These are phyloP conservation scores for Cladochytrium replicatum DNA, from an alignment of 192 early-diverging fungal species.

Conservation along the genomic window DNA sequence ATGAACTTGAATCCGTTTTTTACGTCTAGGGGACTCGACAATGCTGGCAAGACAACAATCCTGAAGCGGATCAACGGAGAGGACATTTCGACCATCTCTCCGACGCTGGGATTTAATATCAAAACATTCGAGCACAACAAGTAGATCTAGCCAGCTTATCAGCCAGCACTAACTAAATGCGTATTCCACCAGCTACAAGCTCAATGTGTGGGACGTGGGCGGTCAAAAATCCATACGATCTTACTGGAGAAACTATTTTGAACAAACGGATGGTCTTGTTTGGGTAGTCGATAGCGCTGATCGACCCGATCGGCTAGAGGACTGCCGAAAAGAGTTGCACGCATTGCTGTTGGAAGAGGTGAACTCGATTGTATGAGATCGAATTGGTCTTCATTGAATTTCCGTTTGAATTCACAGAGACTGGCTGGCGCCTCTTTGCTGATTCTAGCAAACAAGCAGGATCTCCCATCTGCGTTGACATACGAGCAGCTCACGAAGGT, in stretches of 20 bases:
- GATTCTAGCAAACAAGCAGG: conserved; percentile 98
- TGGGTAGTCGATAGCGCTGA: conserved; percentile 98
- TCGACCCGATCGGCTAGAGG: conserved; percentile 59
- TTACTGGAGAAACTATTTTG: conserved; percentile 99
- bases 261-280: conserved; percentile 92
- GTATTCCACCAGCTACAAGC: conserved; percentile 48
- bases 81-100: conserved; percentile 79
- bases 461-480: conserved; percentile 72
- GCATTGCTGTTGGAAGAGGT: conserved; percentile 83
- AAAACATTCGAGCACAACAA: conserved; percentile 81
- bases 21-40: conserved; percentile 72
- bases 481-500: conserved; percentile 63
- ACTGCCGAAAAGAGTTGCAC: conserved; percentile 69
- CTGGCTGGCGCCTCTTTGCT: conserved; percentile 87
- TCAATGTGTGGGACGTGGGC: conserved; percentile 96
- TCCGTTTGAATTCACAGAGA: conserved; percentile 29
- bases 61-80: conserved; percentile 92
- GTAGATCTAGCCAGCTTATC: conserved; percentile 19
- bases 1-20: neutral
- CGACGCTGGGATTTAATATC: conserved; percentile 97
- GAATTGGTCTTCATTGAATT: neutral
- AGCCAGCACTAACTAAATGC: neutral
- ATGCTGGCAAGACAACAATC: conserved; percentile 99
- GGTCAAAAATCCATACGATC: conserved; percentile 94
- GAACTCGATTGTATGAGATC: neutral